Conservation (phyloP, 257 asterid species). For the Gentiana macrophylla region DNA sequence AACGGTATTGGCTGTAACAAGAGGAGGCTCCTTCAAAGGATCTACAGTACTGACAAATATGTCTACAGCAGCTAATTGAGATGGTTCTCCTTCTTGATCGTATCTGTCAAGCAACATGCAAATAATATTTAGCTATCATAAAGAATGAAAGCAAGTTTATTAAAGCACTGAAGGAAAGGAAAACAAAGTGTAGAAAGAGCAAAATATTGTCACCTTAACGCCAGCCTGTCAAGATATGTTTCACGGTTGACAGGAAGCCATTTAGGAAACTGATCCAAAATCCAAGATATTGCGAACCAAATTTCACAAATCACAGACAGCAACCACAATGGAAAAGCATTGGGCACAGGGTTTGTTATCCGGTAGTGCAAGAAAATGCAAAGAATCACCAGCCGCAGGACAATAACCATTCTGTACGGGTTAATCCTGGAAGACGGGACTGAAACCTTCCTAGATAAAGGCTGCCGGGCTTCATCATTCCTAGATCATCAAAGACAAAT, state of each 20-base stretch:
- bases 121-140: constrained; percentile 5
- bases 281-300: constrained; percentile 98
- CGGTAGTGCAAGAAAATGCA: constrained; percentile 91
- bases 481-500: constrained; percentile 31
- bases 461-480: constrained; percentile 98
- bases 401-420: constrained; percentile 96
- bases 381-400: constrained; percentile 76
- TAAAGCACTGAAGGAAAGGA: no score
- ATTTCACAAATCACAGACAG: constrained; percentile 96
- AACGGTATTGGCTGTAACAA: constrained; percentile 34
- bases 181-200: no score
- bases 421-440: constrained; percentile 90
- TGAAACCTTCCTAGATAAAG: constrained; percentile 97
- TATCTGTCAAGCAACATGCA: constrained; percentile 43
- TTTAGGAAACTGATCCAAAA: constrained; percentile 98
- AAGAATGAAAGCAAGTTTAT: constrained; percentile 4
- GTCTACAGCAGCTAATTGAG: constrained; percentile 99
- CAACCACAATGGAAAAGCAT: constrained; percentile 87
- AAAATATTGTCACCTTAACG: constrained; percentile 47
- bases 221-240: constrained; percentile 95
- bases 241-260: constrained; percentile 98
- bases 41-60: constrained; percentile 99
- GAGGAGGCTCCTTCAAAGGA: constrained; percentile 96
- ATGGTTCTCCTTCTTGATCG: constrained; percentile 96
- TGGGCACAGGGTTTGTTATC: constrained; percentile 80